These are phyloP conservation scores for Tulasnella sp. DNA, from an alignment of 768 basidiomycete species.

Conservation along the genomic window DNA sequence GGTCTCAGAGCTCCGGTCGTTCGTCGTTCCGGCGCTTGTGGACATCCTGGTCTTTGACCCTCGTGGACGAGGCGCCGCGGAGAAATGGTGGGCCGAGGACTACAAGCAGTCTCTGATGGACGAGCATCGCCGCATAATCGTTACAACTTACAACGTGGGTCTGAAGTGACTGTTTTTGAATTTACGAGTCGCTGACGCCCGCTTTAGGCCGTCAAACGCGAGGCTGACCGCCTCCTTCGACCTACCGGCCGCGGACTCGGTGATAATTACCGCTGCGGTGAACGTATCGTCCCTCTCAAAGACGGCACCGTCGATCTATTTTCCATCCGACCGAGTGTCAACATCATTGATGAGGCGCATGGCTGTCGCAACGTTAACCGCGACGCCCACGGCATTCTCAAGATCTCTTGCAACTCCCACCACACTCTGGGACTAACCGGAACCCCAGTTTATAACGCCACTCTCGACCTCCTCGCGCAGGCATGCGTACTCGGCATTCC, in stretches of 20 bases:
- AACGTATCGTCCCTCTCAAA: not conserved
- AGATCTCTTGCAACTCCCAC: not conserved
- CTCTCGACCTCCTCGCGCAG: not conserved
- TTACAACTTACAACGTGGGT: not conserved
- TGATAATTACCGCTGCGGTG: not conserved
- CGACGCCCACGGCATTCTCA: not conserved
- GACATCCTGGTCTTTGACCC: conserved; percentile 5
- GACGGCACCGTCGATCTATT: not conserved
- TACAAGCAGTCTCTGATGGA: not conserved
- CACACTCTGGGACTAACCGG: not conserved
- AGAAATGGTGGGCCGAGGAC: not conserved
- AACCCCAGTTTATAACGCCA: not conserved
- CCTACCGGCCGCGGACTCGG: not conserved
- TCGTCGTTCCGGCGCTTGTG: not conserved
- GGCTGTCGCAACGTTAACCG: not conserved
- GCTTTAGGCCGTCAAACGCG: not conserved
- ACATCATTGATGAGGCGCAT: not conserved
- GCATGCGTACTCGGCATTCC: not conserved
- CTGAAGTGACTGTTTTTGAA: not conserved
- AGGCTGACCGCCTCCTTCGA: not conserved
- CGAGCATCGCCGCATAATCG: not conserved
- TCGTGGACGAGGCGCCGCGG: not conserved
- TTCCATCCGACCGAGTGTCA: not conserved
- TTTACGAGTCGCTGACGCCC: not conserved
- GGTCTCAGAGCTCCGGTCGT: not conserved